phyloP scores from a whole-genome alignment of 129 eudicot species.

The Solidago caesia region DNA sequence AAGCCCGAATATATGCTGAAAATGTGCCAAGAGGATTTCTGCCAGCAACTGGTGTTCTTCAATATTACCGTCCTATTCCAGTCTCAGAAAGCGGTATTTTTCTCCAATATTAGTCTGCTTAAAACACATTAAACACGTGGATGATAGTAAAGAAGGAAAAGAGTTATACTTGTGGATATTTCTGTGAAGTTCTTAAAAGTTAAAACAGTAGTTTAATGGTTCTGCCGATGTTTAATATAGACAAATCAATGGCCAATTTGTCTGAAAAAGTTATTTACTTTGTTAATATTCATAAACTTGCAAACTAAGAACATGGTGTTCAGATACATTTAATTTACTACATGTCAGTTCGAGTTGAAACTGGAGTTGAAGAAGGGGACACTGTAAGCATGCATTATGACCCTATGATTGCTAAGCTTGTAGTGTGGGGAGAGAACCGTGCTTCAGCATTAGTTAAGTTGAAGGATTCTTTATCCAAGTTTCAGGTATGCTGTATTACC shows the following conservation, averaged over 20 bases:
- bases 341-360: conserved; percentile 80
- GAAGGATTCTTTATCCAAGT: conserved; percentile 82
- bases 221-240: neutral
- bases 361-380: conserved; percentile 97
- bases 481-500: conserved; percentile 55
- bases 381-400: conserved; percentile 98
- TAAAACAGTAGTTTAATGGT: neutral
- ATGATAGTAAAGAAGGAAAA: neutral
- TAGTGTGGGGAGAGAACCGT: conserved; percentile 92
- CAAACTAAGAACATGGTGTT: neutral
- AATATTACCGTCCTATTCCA: conserved; percentile 79
- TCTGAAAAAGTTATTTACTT: neutral
- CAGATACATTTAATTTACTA: neutral
- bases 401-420: conserved; percentile 99
- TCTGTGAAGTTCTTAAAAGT: conserved; percentile 9
- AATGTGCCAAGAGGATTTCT: conserved; percentile 95
- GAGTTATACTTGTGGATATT: neutral
- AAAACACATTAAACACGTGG: conserved; percentile 9
- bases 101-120: conserved; percentile 20
- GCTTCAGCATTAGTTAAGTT: conserved; percentile 76
- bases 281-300: neutral
- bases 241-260: neutral
- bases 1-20: conserved; percentile 99
- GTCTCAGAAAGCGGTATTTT: conserved; percentile 67
- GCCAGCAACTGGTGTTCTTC: conserved; percentile 96